Evolutionary conservation across 352 stramenopile species (phyloP).

Genomic region (Phytopythium cucurbitacearum): DNA sequence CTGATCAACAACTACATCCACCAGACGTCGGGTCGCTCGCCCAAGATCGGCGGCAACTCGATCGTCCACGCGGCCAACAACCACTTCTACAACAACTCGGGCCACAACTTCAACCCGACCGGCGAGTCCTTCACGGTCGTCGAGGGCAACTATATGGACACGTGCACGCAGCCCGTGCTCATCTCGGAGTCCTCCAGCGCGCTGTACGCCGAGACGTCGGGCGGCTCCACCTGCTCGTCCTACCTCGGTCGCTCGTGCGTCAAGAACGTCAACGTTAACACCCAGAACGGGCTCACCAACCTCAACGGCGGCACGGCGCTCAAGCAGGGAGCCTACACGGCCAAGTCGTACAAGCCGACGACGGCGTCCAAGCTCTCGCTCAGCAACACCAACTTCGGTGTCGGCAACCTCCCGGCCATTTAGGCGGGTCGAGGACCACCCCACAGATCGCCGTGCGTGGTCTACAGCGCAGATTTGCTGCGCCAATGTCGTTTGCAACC

Average conservation of each 20-base stretch:
- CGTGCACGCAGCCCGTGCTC: slow-evolving; percentile 16
- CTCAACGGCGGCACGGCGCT: slow-evolving; percentile 15
- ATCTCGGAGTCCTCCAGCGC: slow-evolving; percentile 10
- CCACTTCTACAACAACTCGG: slow-evolving; percentile 20
- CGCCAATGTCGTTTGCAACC: too few species aligned
- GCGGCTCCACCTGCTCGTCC: slow-evolving; percentile 11
- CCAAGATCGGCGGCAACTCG: slow-evolving; percentile 21
- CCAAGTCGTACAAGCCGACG: slow-evolving; percentile 12
- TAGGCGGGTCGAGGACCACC: not conserved
- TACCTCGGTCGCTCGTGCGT: slow-evolving; percentile 13
- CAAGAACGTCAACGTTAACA: slow-evolving; percentile 13
- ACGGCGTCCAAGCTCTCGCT: slow-evolving; percentile 12
- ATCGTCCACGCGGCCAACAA: slow-evolving; percentile 21
- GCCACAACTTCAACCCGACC: slow-evolving; percentile 11
- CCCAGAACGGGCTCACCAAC: slow-evolving; percentile 12
- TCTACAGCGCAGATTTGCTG: too few species aligned
- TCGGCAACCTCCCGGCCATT: slow-evolving; percentile 15
- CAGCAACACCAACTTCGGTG: slow-evolving; percentile 19
- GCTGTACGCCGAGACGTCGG: slow-evolving; percentile 9
- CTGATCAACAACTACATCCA: slow-evolving; percentile 31
- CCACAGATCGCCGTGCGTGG: too few species aligned
- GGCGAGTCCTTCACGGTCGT: slow-evolving; percentile 15
- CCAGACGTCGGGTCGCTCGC: slow-evolving; percentile 23
- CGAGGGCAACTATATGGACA: slow-evolving; percentile 26
- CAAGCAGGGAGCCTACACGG: slow-evolving; percentile 9